These are phyloP conservation scores for Tilletia indica DNA, from an alignment of 1,284 basidiomycete species.

Conservation along the genomic window DNA sequence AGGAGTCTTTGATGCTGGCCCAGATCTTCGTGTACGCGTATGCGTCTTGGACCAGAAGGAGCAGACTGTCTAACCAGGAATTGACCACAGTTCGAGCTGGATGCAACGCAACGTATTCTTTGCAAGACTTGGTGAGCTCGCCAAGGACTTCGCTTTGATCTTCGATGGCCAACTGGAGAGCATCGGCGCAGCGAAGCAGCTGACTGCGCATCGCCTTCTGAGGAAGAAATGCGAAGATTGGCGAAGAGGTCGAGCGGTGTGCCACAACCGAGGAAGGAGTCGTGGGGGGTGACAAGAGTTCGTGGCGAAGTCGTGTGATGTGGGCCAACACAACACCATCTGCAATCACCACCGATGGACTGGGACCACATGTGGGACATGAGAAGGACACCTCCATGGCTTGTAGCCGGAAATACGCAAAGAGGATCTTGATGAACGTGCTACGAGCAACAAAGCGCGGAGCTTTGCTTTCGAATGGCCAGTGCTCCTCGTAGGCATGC, in stretches of 20 bases:
- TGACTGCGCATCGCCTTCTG: too few species aligned
- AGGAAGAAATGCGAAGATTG: background rate
- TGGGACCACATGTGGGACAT: background rate
- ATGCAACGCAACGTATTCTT: too few species aligned
- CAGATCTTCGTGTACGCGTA: too few species aligned
- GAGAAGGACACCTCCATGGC: background rate
- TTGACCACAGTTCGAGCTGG: too few species aligned
- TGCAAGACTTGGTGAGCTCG: too few species aligned
- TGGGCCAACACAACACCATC: background rate
- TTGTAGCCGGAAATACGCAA: background rate
- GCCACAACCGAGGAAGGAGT: background rate
- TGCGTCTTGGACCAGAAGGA: too few species aligned
- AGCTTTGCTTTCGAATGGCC: background rate
- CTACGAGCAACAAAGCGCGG: background rate
- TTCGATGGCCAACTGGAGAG: too few species aligned
- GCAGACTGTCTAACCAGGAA: too few species aligned
- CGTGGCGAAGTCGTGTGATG: background rate
- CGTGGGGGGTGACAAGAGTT: background rate
- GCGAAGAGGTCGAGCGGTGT: background rate
- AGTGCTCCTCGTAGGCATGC: background rate
- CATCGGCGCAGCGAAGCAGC: too few species aligned
- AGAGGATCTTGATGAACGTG: constrained; percentile 3
- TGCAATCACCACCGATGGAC: background rate
- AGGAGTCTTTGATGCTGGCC: too few species aligned
- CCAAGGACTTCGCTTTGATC: too few species aligned